Evolutionary conservation across 1,284 basidiomycete genomes (phyloP).

Genomic region (Fomitopsis betulina): DNA sequence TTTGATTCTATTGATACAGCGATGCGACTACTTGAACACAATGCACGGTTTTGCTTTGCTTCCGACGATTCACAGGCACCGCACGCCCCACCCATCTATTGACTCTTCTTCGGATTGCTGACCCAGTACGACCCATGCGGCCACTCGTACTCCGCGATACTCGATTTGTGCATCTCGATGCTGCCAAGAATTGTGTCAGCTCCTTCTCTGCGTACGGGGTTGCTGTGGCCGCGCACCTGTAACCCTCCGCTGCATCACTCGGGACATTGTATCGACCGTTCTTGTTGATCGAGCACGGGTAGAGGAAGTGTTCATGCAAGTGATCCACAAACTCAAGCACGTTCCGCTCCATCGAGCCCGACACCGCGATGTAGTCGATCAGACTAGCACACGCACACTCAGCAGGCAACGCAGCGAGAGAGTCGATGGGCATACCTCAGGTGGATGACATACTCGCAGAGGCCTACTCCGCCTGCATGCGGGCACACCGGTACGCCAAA

Average conservation of each 20-base stretch:
- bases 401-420: background rate
- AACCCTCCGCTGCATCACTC: conserved; percentile 59
- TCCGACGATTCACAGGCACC: background rate
- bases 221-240: conserved; percentile 44
- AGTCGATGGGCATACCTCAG: conserved; percentile 43
- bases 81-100: background rate
- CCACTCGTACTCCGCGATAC: conserved; percentile 73
- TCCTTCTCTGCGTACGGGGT: background rate
- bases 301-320: conserved; percentile 89
- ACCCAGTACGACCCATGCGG: conserved; percentile 74
- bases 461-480: conserved; percentile 92
- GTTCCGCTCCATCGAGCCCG: conserved; percentile 90
- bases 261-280: conserved; percentile 86
- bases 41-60: background rate
- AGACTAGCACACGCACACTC: conserved; percentile 37
- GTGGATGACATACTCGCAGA: conserved; percentile 93
- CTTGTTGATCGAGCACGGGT: conserved; percentile 85
- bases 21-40: background rate
- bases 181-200: conserved; percentile 33
- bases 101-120: conserved; percentile 10
- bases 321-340: conserved; percentile 90
- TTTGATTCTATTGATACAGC: background rate
- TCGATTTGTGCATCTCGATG: conserved; percentile 72
- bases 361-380: conserved; percentile 91
- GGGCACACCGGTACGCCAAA: conserved; percentile 89